phyloP scores from a whole-genome alignment of 2,329 filamentous ascomycete genomes.

The Epichloe bromicola region DNA sequence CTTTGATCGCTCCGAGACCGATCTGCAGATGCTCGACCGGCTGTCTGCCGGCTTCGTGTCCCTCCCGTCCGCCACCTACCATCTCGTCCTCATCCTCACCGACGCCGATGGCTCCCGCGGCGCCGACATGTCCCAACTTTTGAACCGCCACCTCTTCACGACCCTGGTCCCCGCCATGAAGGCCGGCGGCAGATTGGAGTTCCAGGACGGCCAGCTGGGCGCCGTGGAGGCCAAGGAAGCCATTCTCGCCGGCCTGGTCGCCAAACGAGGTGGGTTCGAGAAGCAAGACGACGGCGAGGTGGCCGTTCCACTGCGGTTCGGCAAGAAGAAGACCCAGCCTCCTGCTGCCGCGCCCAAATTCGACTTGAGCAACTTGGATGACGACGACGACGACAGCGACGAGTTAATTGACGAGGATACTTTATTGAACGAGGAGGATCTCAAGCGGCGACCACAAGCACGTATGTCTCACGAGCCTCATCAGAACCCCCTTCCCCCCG shows the following conservation, averaged over 20 bases:
- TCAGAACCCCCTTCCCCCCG: not conserved
- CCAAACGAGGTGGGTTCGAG: conserved; percentile 50
- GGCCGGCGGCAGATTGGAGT: conserved; percentile 51
- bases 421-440: conserved; percentile 73
- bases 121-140: conserved; percentile 48
- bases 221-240: conserved; percentile 54
- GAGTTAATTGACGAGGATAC: conserved; percentile 76
- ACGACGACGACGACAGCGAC: conserved; percentile 55
- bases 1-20: conserved; percentile 64
- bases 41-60: conserved; percentile 69
- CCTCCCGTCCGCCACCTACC: conserved; percentile 67
- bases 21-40: conserved; percentile 96
- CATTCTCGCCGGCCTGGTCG: conserved; percentile 67
- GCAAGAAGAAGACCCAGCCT: conserved; percentile 23
- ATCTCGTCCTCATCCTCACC: conserved; percentile 70
- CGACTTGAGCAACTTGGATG: conserved; percentile 42
- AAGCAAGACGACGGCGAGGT: conserved; percentile 55
- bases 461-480: conserved; percentile 45
- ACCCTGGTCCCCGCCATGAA: conserved; percentile 59
- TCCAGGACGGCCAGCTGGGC: conserved; percentile 51
- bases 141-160: conserved; percentile 54
- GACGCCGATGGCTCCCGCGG: conserved; percentile 56
- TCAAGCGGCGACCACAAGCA: conserved; percentile 62
- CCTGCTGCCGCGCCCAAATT: conserved; percentile 25
- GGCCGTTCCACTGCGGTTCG: conserved; percentile 38